Evolutionary conservation across 139 green algal species (phyloP).

Genomic region (Penium margaritaceum): DNA sequence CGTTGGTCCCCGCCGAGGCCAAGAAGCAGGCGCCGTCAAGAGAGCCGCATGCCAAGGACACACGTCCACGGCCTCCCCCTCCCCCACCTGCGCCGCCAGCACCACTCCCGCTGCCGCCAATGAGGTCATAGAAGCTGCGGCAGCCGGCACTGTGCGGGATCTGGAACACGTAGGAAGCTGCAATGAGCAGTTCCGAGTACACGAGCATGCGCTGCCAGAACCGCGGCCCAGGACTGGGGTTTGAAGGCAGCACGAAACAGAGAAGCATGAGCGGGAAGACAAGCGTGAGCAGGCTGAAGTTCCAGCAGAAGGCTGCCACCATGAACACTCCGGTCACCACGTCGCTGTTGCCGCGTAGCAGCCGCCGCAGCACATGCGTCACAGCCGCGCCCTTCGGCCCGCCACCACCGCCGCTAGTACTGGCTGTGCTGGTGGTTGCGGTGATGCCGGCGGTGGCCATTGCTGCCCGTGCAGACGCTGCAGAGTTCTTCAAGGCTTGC

Average conservation of each 20-base stretch:
- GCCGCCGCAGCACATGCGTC: neutral
- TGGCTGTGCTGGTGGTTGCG: neutral
- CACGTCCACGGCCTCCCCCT: too few species aligned
- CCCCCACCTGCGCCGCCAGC: neutral
- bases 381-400: neutral
- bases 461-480: too few species aligned
- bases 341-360: slow-evolving; percentile 20
- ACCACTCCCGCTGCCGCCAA: neutral
- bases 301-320: slow-evolving; percentile 22
- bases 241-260: slow-evolving; percentile 15
- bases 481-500: too few species aligned
- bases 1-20: neutral
- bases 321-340: slow-evolving; percentile 22
- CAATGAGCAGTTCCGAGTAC: slow-evolving; percentile 29
- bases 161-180: slow-evolving; percentile 24
- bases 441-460: too few species aligned
- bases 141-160: slow-evolving; percentile 9
- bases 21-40: too few species aligned
- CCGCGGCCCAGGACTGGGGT: slow-evolving; percentile 22
- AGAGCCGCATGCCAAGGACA: too few species aligned
- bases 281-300: slow-evolving; percentile 30
- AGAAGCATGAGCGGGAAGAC: slow-evolving; percentile 25
- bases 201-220: slow-evolving; percentile 37
- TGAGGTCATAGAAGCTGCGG: neutral
- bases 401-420: neutral